These are phyloP conservation scores for Penicillium sp. DNA, from an alignment of 2,329 filamentous ascomycete species.

Conservation along the genomic window DNA sequence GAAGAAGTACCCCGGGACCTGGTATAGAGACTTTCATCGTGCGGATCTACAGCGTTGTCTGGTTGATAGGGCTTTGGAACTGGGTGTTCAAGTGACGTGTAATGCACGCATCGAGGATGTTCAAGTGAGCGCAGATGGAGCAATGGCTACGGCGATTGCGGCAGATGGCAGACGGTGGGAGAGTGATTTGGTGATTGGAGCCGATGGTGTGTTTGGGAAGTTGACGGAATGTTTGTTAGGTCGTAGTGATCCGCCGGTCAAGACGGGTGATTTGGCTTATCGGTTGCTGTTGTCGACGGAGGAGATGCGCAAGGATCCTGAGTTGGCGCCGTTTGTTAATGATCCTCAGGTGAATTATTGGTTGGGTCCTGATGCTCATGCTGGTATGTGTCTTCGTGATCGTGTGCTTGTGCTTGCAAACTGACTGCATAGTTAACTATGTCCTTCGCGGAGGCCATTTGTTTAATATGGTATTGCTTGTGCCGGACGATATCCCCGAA, in stretches of 20 bases:
- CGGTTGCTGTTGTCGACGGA: slow-evolving; percentile 49
- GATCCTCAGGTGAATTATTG: slow-evolving; percentile 52
- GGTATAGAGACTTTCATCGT: slow-evolving; percentile 55
- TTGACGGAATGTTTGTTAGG: slow-evolving; percentile 46
- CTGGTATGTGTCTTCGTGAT: slow-evolving; percentile 21
- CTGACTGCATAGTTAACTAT: slow-evolving; percentile 48
- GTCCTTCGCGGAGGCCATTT: slow-evolving; percentile 51
- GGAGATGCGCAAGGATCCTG: slow-evolving; percentile 47
- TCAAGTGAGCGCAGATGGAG: slow-evolving; percentile 27
- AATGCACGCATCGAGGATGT: slow-evolving; percentile 46
- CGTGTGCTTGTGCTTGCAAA: neutral
- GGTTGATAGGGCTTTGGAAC: slow-evolving; percentile 45
- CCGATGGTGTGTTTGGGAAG: slow-evolving; percentile 30
- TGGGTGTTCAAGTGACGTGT: slow-evolving; percentile 47
- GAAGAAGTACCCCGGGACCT: slow-evolving; percentile 32
- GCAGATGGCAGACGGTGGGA: slow-evolving; percentile 23
- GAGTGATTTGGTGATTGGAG: slow-evolving; percentile 25
- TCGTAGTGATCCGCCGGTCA: slow-evolving; percentile 43
- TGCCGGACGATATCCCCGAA: slow-evolving; percentile 59
- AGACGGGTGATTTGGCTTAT: slow-evolving; percentile 56
- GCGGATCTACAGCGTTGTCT: slow-evolving; percentile 50
- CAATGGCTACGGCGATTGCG: slow-evolving; percentile 36
- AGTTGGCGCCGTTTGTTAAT: slow-evolving; percentile 44
- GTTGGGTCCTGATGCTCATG: slow-evolving; percentile 51
- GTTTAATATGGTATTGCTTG: slow-evolving; percentile 54